Evolutionary conservation across 306 rosid genomes (phyloP), one percentile per base, ranked within the genome.

Genomic region (Begonia peltatifolia): DNA sequence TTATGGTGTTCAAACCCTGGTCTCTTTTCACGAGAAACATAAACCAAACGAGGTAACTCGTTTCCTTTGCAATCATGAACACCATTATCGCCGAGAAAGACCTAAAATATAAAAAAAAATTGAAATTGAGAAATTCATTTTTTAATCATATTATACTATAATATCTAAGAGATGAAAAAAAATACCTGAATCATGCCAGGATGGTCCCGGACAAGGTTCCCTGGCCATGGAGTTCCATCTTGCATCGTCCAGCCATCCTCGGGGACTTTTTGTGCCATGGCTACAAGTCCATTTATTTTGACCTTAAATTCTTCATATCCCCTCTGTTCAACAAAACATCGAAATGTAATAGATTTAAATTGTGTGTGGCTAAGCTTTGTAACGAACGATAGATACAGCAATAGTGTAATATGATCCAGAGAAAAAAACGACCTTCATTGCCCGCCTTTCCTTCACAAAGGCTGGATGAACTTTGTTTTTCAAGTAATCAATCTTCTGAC

Each of bases 161-260:
- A 62, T 25, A 69, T 57, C 25, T n/a, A 10, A 15, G 64, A 54
- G 52, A 54, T n/a, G 11, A 49, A 49, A 14, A 49, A 11, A 60
- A 57, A 14, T 54, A 87, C 94, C 94, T 87, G 96, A 83, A 87
- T 87, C 96, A 87, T 87, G 74, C 94, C 96, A 57, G 96, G 96
- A 72, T 87, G 96, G 57, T 87, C 94, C 63, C 96, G 68, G 52
- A 87, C 96, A 51, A 80, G 74, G 65, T 83, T 87, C 55, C 96
- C 96, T 10, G 94, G 96, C 96, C 96, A 87, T 5, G 90, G 90
- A 65, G 90, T 78, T 46, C 96, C 96, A 63, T 87, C 96, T 58
- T 87, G 94, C 96, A 87, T 87, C 54, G 96, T 87, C 96, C 96
- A 87, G 57, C 96, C 96, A 57, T 87, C 96, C 63, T 87, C 96